Evolutionary conservation across 1,284 basidiomycete genomes (phyloP), one percentile per base, ranked within the genome.

Genomic region (Singerocomus inundabilis): DNA sequence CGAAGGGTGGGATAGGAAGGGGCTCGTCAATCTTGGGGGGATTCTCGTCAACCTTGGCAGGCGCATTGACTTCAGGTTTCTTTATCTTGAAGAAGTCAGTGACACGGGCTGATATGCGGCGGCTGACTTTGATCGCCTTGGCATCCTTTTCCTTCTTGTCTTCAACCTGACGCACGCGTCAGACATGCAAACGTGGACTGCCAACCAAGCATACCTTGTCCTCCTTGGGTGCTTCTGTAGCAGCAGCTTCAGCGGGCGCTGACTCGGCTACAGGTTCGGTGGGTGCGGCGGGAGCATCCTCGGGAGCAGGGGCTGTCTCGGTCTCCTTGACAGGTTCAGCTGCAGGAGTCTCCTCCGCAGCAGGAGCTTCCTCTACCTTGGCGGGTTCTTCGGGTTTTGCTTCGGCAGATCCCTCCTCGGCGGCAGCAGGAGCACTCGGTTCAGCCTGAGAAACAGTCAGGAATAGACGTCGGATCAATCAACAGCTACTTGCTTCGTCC

Each of bases 21-120:
- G 86, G 85, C 72, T 88, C 83, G 49, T 86, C 86, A 56, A 89
- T 85, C 75, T 85, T 85, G 49, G 85, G 84, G 28, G 88, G 86
- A 61, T 85, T 78, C 74, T 88, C 87, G 58, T 91, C 89, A 52
- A 93, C 89, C 76, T 92, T 91, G 49, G 91, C 79, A 46, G 88
- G 85, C 8, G 85, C 70, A 38, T 79, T 68, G 43, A 82, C 77
- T 67, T 88, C 88, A 33, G 76, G 65, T 70, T 82, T 77, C 78
- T 84, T 90, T 56, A 81, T 63, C 76, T 86, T 91, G 79, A 93
- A 91, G 71, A 91, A 78, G 51, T 85, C 85, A 47, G 78, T 78
- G 30, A 91, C 82, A 29, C 87, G 87, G 29, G 84, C 77, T 38
- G 89, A 91, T 55, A 91, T 71, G 56, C 89, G 87, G 56, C 88